Evolutionary conservation across 2,329 filamentous ascomycete genomes (phyloP).

Genomic region (Tolypocladium amazonense): DNA sequence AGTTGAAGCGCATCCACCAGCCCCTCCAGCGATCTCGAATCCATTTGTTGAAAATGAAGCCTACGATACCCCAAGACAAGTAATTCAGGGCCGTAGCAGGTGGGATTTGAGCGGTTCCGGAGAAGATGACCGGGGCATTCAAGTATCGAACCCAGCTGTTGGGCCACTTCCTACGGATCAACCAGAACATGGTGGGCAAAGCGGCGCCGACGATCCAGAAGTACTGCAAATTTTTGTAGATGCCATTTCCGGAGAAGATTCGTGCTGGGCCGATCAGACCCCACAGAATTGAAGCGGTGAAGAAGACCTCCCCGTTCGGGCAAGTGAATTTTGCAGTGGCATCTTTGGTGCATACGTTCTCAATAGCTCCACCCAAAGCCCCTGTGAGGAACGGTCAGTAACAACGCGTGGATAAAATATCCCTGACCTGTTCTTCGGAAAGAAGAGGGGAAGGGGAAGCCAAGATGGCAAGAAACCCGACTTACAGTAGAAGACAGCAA

Average conservation of each 20-base stretch:
- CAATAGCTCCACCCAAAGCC: conserved; percentile 9
- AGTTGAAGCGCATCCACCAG: conserved; percentile 41
- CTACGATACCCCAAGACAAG: conserved; percentile 45
- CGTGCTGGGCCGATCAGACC: conserved; percentile 27
- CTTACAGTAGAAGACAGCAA: conserved; percentile 13
- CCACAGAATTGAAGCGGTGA: conserved; percentile 29
- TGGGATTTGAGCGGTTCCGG: conserved; percentile 41
- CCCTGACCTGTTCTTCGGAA: too few species aligned
- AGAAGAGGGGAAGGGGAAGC: not conserved
- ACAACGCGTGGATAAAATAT: too few species aligned
- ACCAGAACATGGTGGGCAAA: conserved; percentile 24
- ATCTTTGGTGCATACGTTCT: conserved; percentile 24
- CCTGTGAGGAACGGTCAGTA: not conserved
- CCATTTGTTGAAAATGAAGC: conserved; percentile 45
- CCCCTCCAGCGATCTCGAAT: conserved; percentile 41
- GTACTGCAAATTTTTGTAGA: conserved; percentile 26
- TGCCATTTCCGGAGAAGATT: conserved; percentile 23
- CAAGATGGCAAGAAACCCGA: too few species aligned
- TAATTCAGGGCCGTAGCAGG: conserved; percentile 51
- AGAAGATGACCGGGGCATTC: conserved; percentile 46
- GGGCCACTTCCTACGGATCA: conserved; percentile 24
- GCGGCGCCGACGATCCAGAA: conserved; percentile 29
- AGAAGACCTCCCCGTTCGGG: conserved; percentile 26
- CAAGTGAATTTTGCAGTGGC: conserved; percentile 26
- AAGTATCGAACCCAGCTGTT: conserved; percentile 38